A percentile compares a stretch with the other conserved stretches of the same genome.
These are phyloP conservation scores for Apostasia shenzhenica DNA, from an alignment of 106 monocot species.

Conservation along the genomic window DNA sequence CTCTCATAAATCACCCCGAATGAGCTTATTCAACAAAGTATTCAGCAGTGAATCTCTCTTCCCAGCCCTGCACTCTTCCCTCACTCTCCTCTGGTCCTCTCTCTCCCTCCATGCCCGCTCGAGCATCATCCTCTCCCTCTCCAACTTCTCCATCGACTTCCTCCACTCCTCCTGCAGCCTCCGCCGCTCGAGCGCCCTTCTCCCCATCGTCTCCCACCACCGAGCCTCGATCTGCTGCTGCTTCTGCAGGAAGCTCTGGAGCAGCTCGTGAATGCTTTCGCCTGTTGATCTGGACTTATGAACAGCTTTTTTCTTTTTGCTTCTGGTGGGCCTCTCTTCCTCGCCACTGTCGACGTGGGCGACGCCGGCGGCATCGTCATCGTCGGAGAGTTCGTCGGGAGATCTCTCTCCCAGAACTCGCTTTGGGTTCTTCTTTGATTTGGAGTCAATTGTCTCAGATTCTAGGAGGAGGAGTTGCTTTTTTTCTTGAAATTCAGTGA, in stretches of 20 bases:
- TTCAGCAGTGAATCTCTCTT: conserved; percentile 85
- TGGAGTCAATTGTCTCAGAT: conserved; percentile 40
- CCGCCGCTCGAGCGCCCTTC: conserved; percentile 54
- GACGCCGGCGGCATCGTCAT: conserved; percentile 28
- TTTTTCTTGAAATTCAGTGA: conserved; percentile 63
- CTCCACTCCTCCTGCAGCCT: conserved; percentile 81
- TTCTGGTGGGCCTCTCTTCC: conserved; percentile 28
- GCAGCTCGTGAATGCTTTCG: conserved; percentile 36
- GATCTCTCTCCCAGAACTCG: conserved; percentile 41
- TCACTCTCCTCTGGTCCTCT: conserved; percentile 87
- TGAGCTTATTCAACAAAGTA: conserved; percentile 67
- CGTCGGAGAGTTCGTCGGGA: conserved; percentile 55
- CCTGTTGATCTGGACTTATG: conserved; percentile 26
- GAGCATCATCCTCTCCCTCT: conserved; percentile 82
- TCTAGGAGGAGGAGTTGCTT: conserved; percentile 82
- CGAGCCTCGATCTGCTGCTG: conserved; percentile 74
- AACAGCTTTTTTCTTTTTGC: conserved; percentile 48
- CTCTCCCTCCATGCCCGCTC: conserved; percentile 87
- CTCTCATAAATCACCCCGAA: conserved; percentile 44
- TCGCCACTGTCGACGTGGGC: conserved; percentile 56
- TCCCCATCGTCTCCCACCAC: conserved; percentile 73
- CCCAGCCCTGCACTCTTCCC: conserved; percentile 80
- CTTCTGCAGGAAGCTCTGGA: conserved; percentile 80
- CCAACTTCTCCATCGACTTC: conserved; percentile 86
- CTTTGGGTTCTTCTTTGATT: conserved; percentile 67